Evolutionary conservation across 164 flowering plant species (phyloP).

Genomic region (Stephania japonica): DNA sequence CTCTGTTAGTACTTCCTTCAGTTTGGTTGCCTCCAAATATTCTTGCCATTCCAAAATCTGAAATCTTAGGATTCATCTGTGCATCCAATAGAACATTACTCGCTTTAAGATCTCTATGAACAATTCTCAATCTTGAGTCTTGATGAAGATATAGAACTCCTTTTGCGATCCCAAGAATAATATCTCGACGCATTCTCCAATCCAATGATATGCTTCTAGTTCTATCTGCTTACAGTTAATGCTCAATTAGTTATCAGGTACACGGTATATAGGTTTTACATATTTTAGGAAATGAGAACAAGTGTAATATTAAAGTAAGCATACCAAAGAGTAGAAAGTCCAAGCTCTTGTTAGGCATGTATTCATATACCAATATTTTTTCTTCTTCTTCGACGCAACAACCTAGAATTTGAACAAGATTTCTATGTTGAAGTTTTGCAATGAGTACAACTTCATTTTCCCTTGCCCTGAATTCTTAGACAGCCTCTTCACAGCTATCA

Average conservation of each 20-base stretch:
- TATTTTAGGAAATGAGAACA: neutral
- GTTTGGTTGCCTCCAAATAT: too few relatives aligned
- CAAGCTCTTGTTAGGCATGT: constrained; percentile 22
- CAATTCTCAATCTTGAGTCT: constrained; percentile 59
- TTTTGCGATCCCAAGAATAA: constrained; percentile 59
- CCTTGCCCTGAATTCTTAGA: constrained; percentile 34
- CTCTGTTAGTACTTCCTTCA: constrained; percentile 44
- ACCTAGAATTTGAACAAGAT: constrained; percentile 21
- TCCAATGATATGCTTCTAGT: constrained; percentile 25
- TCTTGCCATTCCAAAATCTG: too few relatives aligned
- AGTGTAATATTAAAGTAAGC: neutral
- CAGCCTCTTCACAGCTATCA: constrained; percentile 38
- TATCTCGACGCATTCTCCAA: constrained; percentile 52
- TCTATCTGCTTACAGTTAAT: constrained; percentile 16
- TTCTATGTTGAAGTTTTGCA: constrained; percentile 24
- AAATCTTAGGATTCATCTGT: too few relatives aligned
- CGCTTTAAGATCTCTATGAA: constrained; percentile 21
- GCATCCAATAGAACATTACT: too few relatives aligned
- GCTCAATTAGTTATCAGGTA: neutral
- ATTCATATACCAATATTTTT: constrained; percentile 22
- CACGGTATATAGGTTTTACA: neutral
- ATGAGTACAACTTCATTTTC: constrained; percentile 18
- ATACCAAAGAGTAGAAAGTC: constrained; percentile 23
- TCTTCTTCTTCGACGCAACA: constrained; percentile 20
- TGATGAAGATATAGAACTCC: constrained; percentile 72